A percentile compares a stretch with the other conserved stretches of the same genome.
phyloP scores from a whole-genome alignment of 768 basidiomycete species.

The Phanerodontia chrysosporium region DNA sequence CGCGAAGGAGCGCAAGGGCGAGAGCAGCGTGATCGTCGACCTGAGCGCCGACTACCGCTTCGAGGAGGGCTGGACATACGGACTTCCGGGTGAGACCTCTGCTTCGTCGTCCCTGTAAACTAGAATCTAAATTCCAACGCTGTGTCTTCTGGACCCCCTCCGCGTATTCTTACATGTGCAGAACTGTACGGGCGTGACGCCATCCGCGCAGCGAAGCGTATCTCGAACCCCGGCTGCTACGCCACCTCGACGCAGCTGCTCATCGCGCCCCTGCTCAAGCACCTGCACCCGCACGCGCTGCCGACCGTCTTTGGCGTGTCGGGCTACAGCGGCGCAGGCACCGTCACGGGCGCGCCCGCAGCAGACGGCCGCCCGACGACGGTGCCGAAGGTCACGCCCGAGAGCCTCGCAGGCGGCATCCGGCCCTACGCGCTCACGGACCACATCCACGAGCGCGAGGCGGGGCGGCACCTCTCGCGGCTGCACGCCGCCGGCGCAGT shows the following conservation, averaged over 20 bases:
- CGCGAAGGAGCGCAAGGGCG: constrained; percentile 46
- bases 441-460: constrained; percentile 98
- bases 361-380: constrained; percentile 68
- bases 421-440: constrained; percentile 90
- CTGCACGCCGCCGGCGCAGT: constrained; percentile 37
- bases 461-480: constrained; percentile 73
- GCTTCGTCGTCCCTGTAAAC: constrained; percentile 31
- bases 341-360: constrained; percentile 61
- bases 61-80: constrained; percentile 94
- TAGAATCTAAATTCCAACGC: constrained; percentile 28
- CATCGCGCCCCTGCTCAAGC: constrained; percentile 80
- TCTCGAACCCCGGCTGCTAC: constrained; percentile 98
- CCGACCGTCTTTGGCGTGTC: constrained; percentile 92
- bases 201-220: constrained; percentile 71
- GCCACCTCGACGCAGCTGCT: constrained; percentile 91
- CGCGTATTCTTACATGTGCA: constrained; percentile 29
- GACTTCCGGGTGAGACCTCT: constrained; percentile 90
- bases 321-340: constrained; percentile 95
- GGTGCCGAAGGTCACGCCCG: constrained; percentile 76
- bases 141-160: not conserved
- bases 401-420: constrained; percentile 70
- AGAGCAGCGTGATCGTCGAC: constrained; percentile 82
- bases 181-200: constrained; percentile 80
- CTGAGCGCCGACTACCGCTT: constrained; percentile 94
- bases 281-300: constrained; percentile 52